These are phyloP conservation scores for Chrysochromulina parva DNA, from an alignment of 78 protist genomes.

Conservation along the genomic window DNA sequence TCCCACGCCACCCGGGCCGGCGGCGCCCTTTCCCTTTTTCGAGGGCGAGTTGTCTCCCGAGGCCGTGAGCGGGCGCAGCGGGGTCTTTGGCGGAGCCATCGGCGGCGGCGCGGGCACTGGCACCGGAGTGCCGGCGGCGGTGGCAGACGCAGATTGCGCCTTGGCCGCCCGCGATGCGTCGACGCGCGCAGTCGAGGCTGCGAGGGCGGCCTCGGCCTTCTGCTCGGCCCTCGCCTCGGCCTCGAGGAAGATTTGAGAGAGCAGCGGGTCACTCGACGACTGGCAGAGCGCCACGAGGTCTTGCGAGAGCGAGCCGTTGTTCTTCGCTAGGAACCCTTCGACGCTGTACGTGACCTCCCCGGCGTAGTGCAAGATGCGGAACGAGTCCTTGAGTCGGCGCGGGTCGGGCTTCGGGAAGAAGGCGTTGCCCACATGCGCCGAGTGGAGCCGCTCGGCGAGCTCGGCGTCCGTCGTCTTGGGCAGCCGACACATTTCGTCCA, in stretches of 20 bases:
- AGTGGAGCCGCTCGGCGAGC: neutral
- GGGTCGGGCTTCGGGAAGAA: neutral
- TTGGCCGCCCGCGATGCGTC: no score
- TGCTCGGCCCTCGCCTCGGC: no score
- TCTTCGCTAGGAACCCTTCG: conserved; percentile 79
- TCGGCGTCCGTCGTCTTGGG: neutral
- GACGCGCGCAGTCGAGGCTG: no score
- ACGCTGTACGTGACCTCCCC: conserved; percentile 81
- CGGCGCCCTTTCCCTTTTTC: no score
- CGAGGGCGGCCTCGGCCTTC: no score
- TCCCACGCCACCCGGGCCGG: no score
- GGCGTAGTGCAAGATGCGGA: conserved; percentile 79
- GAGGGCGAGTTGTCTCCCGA: no score
- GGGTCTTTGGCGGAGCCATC: no score
- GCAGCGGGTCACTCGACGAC: neutral
- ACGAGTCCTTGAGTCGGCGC: neutral
- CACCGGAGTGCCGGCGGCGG: no score
- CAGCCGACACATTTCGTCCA: neutral
- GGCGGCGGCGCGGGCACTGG: no score
- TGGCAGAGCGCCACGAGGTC: neutral
- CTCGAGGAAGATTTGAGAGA: neutral
- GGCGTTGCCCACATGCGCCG: neutral
- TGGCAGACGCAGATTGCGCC: no score
- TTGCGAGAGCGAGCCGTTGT: conserved; percentile 64
- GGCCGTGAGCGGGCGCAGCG: no score